Evolutionary conservation across 1,284 basidiomycete genomes (phyloP), one percentile per base, ranked within the genome.

Genomic region (Kalmanozyma brasiliensis): DNA sequence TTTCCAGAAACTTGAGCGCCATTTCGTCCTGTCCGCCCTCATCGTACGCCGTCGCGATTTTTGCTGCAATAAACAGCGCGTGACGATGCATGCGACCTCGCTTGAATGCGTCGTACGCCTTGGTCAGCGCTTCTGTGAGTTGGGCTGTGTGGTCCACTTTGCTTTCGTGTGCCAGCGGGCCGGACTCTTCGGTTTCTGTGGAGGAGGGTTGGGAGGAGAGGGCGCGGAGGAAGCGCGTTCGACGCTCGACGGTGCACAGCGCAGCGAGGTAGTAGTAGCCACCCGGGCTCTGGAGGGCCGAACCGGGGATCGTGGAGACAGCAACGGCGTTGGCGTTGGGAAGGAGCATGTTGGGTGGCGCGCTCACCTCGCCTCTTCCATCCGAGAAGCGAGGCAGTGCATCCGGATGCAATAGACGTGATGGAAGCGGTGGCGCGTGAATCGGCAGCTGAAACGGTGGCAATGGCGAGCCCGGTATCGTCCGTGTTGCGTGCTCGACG

Each of bases 191-290:
- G 13, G 49, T 22, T 23, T 59, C 60, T 23, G 45, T 33, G 14
- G 26, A 23, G 3, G 55, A 29, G n/a, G n/a, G n/a, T n/a, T n/a
- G 19, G 20, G 56, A 16, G 16, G 51, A 30, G 4, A 42, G 16
- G 36, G 64, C 29, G 13, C 49, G 37, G 9, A 60, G 20, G 51
- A 62, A 75, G 10, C 74, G 53, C 0, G 40, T 36, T 9, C 71
- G 61, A 8, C 78, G 57, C 52, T 80, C 76, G 26, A 74, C 20
- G 7, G 73, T 66, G 48, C 78, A 80, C 2, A 78, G 49, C 16
- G 76, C 78, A 0, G 79, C 74, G 22, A 75, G 59, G 60, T 80
- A 79, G 51, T 46, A 74, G 66, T 68, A 77, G 0, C 59, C 41
- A 1, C 60, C 78, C 0, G 76, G 40, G 3, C 62, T 34, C 23